These are phyloP conservation scores for Cystobasidium sp. DNA, from an alignment of 1,284 basidiomycete genomes.

Conservation along the genomic window DNA sequence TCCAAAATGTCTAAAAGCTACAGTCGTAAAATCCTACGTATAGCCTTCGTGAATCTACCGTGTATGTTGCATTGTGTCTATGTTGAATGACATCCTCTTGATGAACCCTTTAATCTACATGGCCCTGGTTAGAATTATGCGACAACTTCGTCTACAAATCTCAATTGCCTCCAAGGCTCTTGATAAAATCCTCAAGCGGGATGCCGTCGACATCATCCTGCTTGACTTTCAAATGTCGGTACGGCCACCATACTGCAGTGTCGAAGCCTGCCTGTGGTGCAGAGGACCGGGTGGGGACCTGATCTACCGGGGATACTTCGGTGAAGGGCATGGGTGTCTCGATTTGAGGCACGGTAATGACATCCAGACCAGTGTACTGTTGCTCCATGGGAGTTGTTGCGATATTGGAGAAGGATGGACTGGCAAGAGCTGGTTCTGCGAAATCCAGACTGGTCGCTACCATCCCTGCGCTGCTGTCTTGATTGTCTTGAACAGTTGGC, in stretches of 20 bases:
- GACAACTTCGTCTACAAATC: not conserved
- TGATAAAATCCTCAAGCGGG: constrained; percentile 31
- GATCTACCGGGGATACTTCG: too few relatives aligned
- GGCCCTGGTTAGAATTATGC: not conserved
- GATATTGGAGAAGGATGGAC: not conserved
- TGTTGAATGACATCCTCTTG: too few relatives aligned
- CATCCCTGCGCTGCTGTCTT: too few relatives aligned
- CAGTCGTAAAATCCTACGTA: too few relatives aligned
- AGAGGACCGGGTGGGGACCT: too few relatives aligned
- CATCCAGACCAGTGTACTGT: not conserved
- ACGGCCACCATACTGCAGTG: constrained; percentile 16
- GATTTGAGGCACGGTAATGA: not conserved
- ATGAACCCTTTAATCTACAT: too few relatives aligned
- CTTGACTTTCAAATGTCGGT: constrained; percentile 16
- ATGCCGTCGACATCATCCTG: constrained; percentile 34
- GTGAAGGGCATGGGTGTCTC: not conserved
- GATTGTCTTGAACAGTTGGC: not conserved
- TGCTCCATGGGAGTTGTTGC: not conserved
- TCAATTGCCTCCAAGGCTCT: not conserved
- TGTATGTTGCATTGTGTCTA: too few relatives aligned
- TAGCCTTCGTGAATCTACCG: too few relatives aligned
- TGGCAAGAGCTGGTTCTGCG: not conserved
- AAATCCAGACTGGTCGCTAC: too few relatives aligned
- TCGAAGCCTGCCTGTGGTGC: not conserved
- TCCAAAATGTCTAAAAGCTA: too few relatives aligned